phyloP scores from a whole-genome alignment of 2,329 filamentous ascomycete genomes.

The Fusarium equiseti region DNA sequence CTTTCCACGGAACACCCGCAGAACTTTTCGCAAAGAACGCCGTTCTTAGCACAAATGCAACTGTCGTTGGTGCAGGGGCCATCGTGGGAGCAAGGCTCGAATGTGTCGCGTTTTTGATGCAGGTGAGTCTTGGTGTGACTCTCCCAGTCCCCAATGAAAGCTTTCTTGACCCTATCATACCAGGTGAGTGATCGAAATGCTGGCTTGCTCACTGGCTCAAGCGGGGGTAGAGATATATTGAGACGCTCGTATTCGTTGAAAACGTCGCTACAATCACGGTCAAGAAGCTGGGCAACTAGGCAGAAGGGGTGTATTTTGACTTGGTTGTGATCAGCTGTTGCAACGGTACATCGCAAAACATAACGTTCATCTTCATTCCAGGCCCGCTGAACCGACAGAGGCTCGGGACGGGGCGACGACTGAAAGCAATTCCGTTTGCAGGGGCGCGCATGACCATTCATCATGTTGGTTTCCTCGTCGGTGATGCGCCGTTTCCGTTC shows the following conservation, averaged over 20 bases:
- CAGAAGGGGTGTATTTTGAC: constrained; percentile 61
- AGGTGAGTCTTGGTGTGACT: constrained; percentile 67
- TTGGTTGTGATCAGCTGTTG: constrained; percentile 57
- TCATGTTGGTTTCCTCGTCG: constrained; percentile 1
- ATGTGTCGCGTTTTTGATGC: constrained; percentile 67
- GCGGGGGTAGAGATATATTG: constrained; percentile 43
- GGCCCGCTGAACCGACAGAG: constrained; percentile 35
- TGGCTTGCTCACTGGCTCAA: constrained; percentile 47
- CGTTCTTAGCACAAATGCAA: constrained; percentile 72
- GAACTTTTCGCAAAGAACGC: constrained; percentile 78
- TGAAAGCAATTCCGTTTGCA: constrained; percentile 60
- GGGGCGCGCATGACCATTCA: constrained; percentile 41
- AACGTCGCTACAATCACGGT: constrained; percentile 66
- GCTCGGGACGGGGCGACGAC: constrained; percentile 40
- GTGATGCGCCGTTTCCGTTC: constrained; percentile 44
- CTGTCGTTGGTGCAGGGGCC: constrained; percentile 71
- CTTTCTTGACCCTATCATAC: constrained; percentile 69
- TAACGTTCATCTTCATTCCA: constrained; percentile 65
- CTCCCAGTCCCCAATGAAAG: constrained; percentile 66
- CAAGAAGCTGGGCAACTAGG: constrained; percentile 62
- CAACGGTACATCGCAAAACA: constrained; percentile 61
- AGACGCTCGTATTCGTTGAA: constrained; percentile 50
- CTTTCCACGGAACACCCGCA: constrained; percentile 72
- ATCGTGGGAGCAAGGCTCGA: constrained; percentile 76
- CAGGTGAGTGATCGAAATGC: constrained; percentile 62